These are phyloP conservation scores for Chimonanthus salicifolius DNA, from an alignment of 164 flowering plant species.

Conservation along the genomic window DNA sequence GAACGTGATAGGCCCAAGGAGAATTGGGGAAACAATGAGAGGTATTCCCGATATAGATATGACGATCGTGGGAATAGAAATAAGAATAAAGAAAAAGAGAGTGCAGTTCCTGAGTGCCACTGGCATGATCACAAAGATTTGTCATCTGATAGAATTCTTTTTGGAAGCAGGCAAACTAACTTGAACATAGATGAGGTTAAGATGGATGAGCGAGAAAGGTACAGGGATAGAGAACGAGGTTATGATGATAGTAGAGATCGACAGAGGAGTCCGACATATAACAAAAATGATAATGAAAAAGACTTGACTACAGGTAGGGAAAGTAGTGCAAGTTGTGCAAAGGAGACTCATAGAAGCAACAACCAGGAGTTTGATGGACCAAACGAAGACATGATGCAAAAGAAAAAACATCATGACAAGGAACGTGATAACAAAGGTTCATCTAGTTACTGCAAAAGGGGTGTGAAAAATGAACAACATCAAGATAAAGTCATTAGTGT, in stretches of 20 bases:
- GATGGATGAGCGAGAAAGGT: conserved; percentile 31
- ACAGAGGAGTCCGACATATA: conserved; percentile 36
- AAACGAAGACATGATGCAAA: conserved; percentile 31
- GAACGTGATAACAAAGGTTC: conserved; percentile 15
- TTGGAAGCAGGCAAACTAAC: conserved; percentile 30
- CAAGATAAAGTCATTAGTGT: conserved; percentile 14
- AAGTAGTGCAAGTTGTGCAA: conserved; percentile 17
- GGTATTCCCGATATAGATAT: conserved; percentile 40
- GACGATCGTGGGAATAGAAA: conserved; percentile 38
- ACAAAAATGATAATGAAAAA: conserved; percentile 26
- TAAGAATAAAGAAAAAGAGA: conserved; percentile 47
- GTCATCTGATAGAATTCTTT: conserved; percentile 19
- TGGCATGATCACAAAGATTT: conserved; percentile 32
- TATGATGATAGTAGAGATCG: conserved; percentile 42
- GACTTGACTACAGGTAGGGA: conserved; percentile 33
- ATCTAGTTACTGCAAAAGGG: conserved; percentile 8
- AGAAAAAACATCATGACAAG: conserved; percentile 29
- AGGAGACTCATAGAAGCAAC: conserved; percentile 34
- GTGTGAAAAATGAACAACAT: conserved; percentile 1
- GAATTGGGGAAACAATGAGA: conserved; percentile 31
- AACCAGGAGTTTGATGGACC: conserved; percentile 30
- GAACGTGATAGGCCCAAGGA: conserved; percentile 48
- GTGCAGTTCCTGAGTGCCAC: conserved; percentile 19
- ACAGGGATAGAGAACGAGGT: conserved; percentile 28
- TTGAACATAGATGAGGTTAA: conserved; percentile 24